A percentile compares a stretch with the other conserved stretches of the same genome.
These are phyloP conservation scores for Wickerhamomyces bovis DNA, from an alignment of 805 yeast genomes.

Conservation along the genomic window DNA sequence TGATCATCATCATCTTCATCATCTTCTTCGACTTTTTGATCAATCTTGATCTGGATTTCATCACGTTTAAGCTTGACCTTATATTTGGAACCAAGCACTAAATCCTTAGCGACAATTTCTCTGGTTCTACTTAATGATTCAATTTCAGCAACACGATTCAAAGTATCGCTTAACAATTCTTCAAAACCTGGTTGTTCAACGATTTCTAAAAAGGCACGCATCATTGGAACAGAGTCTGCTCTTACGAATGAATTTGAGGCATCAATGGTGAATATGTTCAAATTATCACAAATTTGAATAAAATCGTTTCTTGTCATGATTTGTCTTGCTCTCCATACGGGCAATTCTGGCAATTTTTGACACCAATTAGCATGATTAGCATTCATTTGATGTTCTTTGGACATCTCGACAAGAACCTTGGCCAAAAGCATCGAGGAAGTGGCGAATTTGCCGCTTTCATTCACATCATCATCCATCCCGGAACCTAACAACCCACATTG, in stretches of 20 bases:
- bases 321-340: slow-evolving; percentile 79
- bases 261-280: slow-evolving; percentile 77
- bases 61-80: slow-evolving; percentile 22
- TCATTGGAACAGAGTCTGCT: slow-evolving; percentile 84
- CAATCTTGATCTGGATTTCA: slow-evolving; percentile 8
- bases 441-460: slow-evolving; percentile 76
- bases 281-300: slow-evolving; percentile 66
- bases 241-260: slow-evolving; percentile 57
- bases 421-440: slow-evolving; percentile 68
- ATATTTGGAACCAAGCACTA: slow-evolving; percentile 46
- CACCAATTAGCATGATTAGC: slow-evolving; percentile 19
- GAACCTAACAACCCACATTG: slow-evolving; percentile 75
- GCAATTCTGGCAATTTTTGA: slow-evolving; percentile 64
- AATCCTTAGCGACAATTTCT: slow-evolving; percentile 67
- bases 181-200: slow-evolving; percentile 67
- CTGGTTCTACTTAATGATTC: slow-evolving; percentile 76
- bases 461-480: slow-evolving; percentile 84
- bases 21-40: slow-evolving; percentile 17
- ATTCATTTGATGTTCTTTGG: slow-evolving; percentile 30
- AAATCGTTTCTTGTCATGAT: slow-evolving; percentile 82
- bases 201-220: slow-evolving; percentile 82
- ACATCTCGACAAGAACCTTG: slow-evolving; percentile 63
- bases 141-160: slow-evolving; percentile 64
- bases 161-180: slow-evolving; percentile 55
- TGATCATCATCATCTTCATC: slow-evolving; percentile 17